Evolutionary conservation across 108 stramenopile genomes (phyloP).

Genomic region (Nitzschia sp.): DNA sequence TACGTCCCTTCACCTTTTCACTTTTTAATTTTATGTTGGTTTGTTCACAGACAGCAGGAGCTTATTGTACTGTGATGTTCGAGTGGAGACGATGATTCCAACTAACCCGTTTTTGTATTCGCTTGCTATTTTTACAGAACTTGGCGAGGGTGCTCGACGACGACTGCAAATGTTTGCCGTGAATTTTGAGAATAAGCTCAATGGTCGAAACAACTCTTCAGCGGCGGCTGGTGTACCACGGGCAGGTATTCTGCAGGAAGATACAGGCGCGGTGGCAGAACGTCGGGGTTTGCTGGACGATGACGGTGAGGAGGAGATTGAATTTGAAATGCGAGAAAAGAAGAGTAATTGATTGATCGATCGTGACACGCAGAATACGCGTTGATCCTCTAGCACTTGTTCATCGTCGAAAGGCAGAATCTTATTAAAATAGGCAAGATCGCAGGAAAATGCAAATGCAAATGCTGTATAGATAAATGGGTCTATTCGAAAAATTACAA

Average conservation of each 20-base stretch:
- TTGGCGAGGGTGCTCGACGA: slow-evolving; percentile 67
- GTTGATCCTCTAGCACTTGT: too few species aligned
- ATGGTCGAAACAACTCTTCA: slow-evolving; percentile 17
- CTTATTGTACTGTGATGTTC: too few species aligned
- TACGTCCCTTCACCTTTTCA: not conserved
- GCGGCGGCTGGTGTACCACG: not conserved
- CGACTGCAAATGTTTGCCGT: slow-evolving; percentile 64
- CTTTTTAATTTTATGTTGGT: not conserved
- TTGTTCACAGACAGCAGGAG: not conserved
- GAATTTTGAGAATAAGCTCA: slow-evolving; percentile 43
- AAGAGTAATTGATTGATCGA: slow-evolving; percentile 20
- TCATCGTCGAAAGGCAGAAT: too few species aligned
- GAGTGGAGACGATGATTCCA: not conserved
- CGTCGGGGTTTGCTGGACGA: slow-evolving; percentile 56
- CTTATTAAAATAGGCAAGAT: too few species aligned
- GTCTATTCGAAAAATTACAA: too few species aligned
- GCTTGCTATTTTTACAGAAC: slow-evolving; percentile 36
- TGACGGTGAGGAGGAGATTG: slow-evolving; percentile 44
- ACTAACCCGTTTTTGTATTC: slow-evolving; percentile 1
- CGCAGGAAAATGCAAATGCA: too few species aligned
- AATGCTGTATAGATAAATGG: too few species aligned
- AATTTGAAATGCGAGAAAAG: slow-evolving; percentile 43
- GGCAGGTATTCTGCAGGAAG: slow-evolving; percentile 21
- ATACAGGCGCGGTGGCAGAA: slow-evolving; percentile 43
- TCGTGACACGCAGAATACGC: too few species aligned